Evolutionary conservation across 495 filamentous ascomycete species (phyloP), one percentile per base, ranked within the genome.

Genomic region (Neurospora sp.): DNA sequence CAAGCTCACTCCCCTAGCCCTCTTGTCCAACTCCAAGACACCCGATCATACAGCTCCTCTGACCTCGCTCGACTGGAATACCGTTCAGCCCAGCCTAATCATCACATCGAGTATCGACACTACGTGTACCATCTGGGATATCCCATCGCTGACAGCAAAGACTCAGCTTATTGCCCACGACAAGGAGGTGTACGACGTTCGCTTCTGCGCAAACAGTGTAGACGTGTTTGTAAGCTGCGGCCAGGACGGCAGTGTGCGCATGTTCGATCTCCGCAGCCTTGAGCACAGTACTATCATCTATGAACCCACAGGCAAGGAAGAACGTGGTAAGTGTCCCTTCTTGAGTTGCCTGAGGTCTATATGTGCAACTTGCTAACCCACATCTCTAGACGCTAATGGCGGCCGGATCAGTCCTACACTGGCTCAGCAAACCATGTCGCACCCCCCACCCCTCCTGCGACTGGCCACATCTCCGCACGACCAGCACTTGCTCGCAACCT

Each of bases 111-210:
- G 95, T 79, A 99, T 99, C 74, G 96, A 99, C 79, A 99, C 96
- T 0, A 99, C 96, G 1, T 99, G 96, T 82, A 99, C 96, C n/a
- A 98, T 99, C 72, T 99, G 96, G 96, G 96, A 99, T 77, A 99
- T 99, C 39, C 96, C 96, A 3, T 97, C 96, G 4, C 83, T 99
- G 73, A 99, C 96, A 1, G 96, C 96, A 16, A 99, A 99, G 82
- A 99, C 96, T 3, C 96, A 99, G 81, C 83, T 99, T 16, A 99
- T 99, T 81, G 96, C 96, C 35, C 96, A 99, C 77, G 96, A 99
- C 82, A 98, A 98, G 81, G 96, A 99, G 82, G 96, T 99, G 6
- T 99, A 96, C 76, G 96, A 99, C 79, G 96, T 99, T 41, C 90
- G 96, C 14, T 99, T 98, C 81, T 98, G 96, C 82, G 94, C 94